Conservation (phyloP, 108 stramenopile genomes). For the Nannochloropsis salina region DNA sequence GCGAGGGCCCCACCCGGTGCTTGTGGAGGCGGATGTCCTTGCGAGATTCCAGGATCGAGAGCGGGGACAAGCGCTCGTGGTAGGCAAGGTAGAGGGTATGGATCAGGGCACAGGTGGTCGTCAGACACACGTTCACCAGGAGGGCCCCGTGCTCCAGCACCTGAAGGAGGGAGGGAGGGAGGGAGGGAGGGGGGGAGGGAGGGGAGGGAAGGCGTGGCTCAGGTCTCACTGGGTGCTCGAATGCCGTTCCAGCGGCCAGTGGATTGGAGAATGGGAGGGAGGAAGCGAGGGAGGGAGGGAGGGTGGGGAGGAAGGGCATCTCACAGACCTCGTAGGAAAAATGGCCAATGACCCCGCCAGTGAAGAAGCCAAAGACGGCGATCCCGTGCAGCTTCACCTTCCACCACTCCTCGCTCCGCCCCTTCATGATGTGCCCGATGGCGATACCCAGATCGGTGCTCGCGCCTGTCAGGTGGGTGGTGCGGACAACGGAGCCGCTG, state of each 20-base stretch:
- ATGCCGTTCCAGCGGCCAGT: background rate
- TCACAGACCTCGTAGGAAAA: background rate
- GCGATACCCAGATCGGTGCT: slow-evolving; percentile 14
- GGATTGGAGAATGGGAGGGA: background rate
- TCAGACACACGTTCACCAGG: background rate
- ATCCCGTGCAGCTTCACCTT: slow-evolving; percentile 6
- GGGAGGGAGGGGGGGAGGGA: slow-evolving; percentile 1
- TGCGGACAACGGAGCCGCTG: slow-evolving; percentile 15
- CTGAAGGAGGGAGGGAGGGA: background rate
- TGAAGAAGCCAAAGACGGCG: background rate
- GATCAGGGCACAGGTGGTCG: background rate
- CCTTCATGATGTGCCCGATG: slow-evolving; percentile 22
- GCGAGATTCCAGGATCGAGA: background rate
- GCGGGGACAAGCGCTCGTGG: background rate
- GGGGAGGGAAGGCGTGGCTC: background rate
- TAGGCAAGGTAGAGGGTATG: background rate
- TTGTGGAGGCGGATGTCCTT: background rate
- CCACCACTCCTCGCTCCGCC: slow-evolving; percentile 12
- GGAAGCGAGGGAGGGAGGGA: background rate
- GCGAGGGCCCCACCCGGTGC: background rate
- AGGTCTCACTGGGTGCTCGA: too few relatives aligned
- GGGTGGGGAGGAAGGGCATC: background rate
- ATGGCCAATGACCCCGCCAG: background rate
- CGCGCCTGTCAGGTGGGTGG: slow-evolving; percentile 22
- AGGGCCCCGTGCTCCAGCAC: background rate